Base-by-base conservation (phyloP, 139 green algal species). In the Haematococcus lacustris region DNA sequence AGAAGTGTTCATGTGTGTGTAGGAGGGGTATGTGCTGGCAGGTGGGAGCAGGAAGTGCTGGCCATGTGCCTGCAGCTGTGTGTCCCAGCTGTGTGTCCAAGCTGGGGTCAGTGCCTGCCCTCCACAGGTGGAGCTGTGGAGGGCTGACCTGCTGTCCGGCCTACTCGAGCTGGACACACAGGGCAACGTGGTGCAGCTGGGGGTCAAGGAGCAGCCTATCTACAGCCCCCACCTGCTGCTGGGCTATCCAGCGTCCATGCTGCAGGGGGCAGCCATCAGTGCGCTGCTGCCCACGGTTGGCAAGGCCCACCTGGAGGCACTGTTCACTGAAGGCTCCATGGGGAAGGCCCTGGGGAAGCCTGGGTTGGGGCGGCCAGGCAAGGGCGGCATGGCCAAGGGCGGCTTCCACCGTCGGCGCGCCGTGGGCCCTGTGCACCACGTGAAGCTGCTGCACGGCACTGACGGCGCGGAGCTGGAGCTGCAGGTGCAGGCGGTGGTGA, bases 41-140 rank as follows among this genome's bases (percentile, higher is more conserved):
- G n/a, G n/a, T n/a, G n/a, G n/a, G n/a, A n/a, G n/a, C n/a, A n/a
- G n/a, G n/a, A n/a, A n/a, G n/a, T n/a, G n/a, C n/a, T n/a, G n/a
- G n/a, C n/a, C n/a, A n/a, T n/a, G n/a, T n/a, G n/a, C n/a, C n/a
- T n/a, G n/a, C n/a, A n/a, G n/a, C n/a, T n/a, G n/a, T n/a, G n/a
- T n/a, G n/a, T n/a, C n/a, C n/a, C n/a, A n/a, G n/a, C n/a, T n/a
- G n/a, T n/a, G n/a, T n/a, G n/a, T n/a, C n/a, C n/a, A n/a, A n/a
- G n/a, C n/a, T n/a, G n/a, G n/a, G n/a, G n/a, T n/a, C n/a, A n/a
- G n/a, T n/a, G n/a, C n/a, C n/a, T n/a, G n/a, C n/a, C n/a, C n/a
- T n/a, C n/a, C 77, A 2, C 41, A 74, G 50, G 28, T 82, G 32
- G 51, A 78, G 28, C 76, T 82, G 39, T 82, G 76, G 76, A 66